Evolutionary conservation across 495 filamentous ascomycete genomes (phyloP), one percentile per base, ranked within the genome.

Genomic region (Neurospora intermedia): DNA sequence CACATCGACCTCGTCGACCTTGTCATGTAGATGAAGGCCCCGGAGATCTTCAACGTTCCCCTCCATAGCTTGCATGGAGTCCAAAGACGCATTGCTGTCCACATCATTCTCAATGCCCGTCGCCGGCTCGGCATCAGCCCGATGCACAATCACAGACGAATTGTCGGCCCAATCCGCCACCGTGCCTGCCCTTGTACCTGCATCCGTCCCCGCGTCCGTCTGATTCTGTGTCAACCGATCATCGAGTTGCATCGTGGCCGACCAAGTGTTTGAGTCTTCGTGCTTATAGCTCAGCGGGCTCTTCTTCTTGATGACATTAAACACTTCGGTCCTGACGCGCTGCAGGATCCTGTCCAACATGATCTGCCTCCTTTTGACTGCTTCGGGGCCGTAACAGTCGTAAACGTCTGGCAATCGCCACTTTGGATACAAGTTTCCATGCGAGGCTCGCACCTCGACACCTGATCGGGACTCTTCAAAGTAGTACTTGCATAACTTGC

Each of bases 401-500:
- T 43, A 46, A 0, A 79, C 73, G 43, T 78, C 78, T 3, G 79
- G 73, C 23, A 72, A 43, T 11, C 76, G 62, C 79, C 79, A 80
- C 6, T 72, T 72, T 6, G 4, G 18, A 27, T 80, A 80, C 27
- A 79, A 62, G 54, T 78, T 79, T 5, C 70, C 71, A 62, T 79
- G 41, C 7, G 43, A 46, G n/a, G 43, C 2, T 46, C 18, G 43
- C 4, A 10, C n/a, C n/a, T 48, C n/a, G 8, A 79, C 40, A 18
- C 69, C 59, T 4, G 72, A 69, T 0, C 69, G 48, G 35, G 73
- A 73, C 2, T 66, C 40, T 1, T 71, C 69, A 62, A 80, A 79
- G 70, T 77, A 79, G 31, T 74, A 69, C 31, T 75, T 42, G 70
- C 79, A 80, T 6, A 80, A 69, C 39, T 71, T 46, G 73, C 79